Evolutionary conservation across 139 green algal genomes (phyloP).

Genomic region (Micractinium sp.): DNA sequence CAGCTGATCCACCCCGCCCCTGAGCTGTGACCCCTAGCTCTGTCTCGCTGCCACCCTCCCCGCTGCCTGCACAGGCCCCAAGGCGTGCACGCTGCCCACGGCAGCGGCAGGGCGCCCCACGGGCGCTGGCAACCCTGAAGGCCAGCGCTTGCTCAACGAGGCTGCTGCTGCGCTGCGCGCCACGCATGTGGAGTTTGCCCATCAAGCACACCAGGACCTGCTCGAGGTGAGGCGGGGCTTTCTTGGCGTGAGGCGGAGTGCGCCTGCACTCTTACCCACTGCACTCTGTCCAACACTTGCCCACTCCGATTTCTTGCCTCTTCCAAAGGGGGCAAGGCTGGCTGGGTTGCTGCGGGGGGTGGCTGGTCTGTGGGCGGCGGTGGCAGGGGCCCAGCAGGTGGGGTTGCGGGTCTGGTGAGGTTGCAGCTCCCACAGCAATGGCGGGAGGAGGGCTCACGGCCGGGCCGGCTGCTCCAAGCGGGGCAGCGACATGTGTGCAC

Average conservation of each 20-base stretch:
- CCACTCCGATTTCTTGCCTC: no score
- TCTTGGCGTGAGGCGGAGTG: background rate
- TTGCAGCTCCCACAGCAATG: background rate
- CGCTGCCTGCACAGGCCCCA: background rate
- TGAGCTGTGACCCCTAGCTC: background rate
- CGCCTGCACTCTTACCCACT: no score
- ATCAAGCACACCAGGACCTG: slow-evolving; percentile 51
- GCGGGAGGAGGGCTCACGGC: no score
- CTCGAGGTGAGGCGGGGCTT: slow-evolving; percentile 20
- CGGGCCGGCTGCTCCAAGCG: no score
- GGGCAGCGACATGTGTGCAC: no score
- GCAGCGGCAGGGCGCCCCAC: background rate
- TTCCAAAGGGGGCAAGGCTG: no score
- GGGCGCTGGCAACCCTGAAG: slow-evolving; percentile 29
- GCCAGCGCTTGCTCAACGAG: slow-evolving; percentile 39
- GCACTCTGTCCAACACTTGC: no score
- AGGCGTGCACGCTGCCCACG: background rate
- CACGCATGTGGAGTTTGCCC: slow-evolving; percentile 56
- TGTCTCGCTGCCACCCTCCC: no score
- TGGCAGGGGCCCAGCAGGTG: no score
- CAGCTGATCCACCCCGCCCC: background rate
- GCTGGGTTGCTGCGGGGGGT: no score
- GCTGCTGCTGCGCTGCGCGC: slow-evolving; percentile 33
- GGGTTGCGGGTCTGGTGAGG: background rate
- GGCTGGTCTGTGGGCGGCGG: no score